Evolutionary conservation across 805 yeast genomes (phyloP).

Genomic region (Starmerella stellata): DNA sequence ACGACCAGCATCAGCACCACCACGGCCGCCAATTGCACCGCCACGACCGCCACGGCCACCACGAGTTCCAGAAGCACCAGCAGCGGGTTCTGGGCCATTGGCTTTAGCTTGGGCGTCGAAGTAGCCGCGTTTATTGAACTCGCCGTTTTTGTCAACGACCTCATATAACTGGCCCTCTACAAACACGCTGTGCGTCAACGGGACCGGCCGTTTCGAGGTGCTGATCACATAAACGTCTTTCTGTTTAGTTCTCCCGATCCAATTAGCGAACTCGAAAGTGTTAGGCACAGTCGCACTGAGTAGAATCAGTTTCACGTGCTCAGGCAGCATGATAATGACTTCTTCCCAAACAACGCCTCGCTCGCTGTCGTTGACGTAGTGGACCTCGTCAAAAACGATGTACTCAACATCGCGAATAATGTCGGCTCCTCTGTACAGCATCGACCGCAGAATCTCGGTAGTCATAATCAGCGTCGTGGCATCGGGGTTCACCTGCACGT

Average conservation of each 20-base stretch:
- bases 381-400: conserved; percentile 95
- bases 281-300: conserved; percentile 98
- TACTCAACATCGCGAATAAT: conserved; percentile 91
- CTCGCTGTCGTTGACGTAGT: conserved; percentile 89
- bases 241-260: conserved; percentile 96
- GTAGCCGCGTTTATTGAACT: conserved; percentile 48
- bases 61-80: neutral
- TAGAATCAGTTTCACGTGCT: conserved; percentile 78
- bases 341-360: conserved; percentile 99
- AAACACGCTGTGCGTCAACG: conserved; percentile 72
- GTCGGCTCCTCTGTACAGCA: conserved; percentile 95
- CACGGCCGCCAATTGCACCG: conserved; percentile 23
- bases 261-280: conserved; percentile 89
- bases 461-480: conserved; percentile 96
- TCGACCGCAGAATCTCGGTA: conserved; percentile 83
- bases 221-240: conserved; percentile 92
- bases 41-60: conserved; percentile 18
- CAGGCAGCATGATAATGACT: conserved; percentile 93
- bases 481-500: conserved; percentile 91
- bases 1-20: conserved; percentile 24
- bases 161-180: conserved; percentile 58
- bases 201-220: conserved; percentile 93
- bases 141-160: conserved; percentile 55
- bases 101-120: conserved; percentile 2
- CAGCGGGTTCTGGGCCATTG: neutral